phyloP scores from a whole-genome alignment of 345 rosid species.

The Hibiscus tridactylites region DNA sequence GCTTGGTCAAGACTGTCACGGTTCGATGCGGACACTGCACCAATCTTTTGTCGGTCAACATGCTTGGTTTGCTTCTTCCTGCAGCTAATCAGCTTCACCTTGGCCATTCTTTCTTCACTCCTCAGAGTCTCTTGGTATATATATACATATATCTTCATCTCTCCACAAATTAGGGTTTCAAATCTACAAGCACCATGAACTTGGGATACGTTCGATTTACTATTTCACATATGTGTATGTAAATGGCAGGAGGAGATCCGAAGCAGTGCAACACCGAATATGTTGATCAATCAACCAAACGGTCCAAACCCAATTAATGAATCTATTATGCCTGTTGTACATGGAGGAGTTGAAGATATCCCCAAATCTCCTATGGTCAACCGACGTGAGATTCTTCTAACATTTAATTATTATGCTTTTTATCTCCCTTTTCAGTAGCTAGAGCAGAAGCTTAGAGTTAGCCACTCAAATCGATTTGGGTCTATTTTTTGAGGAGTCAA shows the following conservation, averaged over 20 bases:
- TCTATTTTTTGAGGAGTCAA: slow-evolving; percentile 1
- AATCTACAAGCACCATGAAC: not conserved
- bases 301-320: slow-evolving; percentile 34
- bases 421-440: not conserved
- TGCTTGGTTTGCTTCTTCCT: slow-evolving; percentile 37
- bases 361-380: slow-evolving; percentile 67
- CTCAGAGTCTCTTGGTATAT: slow-evolving; percentile 65
- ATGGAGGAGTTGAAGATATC: slow-evolving; percentile 50
- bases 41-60: not conserved
- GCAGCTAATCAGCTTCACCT: slow-evolving; percentile 69
- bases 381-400: slow-evolving; percentile 54
- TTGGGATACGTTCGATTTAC: too few relatives aligned
- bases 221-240: not conserved
- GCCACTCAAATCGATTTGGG: not conserved
- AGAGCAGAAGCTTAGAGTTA: not conserved
- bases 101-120: slow-evolving; percentile 62
- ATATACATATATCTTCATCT: not conserved
- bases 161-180: not conserved
- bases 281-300: slow-evolving; percentile 59
- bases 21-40: slow-evolving; percentile 92
- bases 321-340: slow-evolving; percentile 37
- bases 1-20: slow-evolving; percentile 92
- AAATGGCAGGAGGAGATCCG: slow-evolving; percentile 70
- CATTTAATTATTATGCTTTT: not conserved
- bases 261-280: slow-evolving; percentile 49